Conservation (phyloP, 2,329 filamentous ascomycete species). For the Diaporthe caulivora region DNA sequence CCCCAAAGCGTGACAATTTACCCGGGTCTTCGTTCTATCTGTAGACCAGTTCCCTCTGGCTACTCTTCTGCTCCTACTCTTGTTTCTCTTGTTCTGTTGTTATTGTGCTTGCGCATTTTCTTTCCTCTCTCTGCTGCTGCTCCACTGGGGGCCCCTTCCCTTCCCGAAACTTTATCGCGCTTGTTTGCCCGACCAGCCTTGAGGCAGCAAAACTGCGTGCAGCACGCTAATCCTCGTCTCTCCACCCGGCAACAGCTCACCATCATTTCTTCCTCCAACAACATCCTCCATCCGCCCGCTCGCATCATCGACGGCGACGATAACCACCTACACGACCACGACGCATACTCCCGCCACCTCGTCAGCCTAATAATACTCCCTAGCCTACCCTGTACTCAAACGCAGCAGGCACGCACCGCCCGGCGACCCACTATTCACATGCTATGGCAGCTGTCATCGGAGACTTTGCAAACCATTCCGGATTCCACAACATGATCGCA, state of each 20-base stretch:
- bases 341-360: neutral
- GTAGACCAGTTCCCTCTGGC: neutral
- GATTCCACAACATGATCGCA: constrained; percentile 78
- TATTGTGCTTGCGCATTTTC: neutral
- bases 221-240: constrained; percentile 23
- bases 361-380: neutral
- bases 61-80: neutral
- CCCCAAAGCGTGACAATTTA: neutral
- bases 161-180: constrained; percentile 31
- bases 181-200: neutral
- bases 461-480: constrained; percentile 80
- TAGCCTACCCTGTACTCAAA: neutral
- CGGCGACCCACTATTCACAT: constrained; percentile 44
- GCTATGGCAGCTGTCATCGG: constrained; percentile 75
- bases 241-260: constrained; percentile 29
- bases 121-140: neutral
- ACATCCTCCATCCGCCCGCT: neutral
- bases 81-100: neutral
- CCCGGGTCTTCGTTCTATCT: neutral
- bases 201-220: constrained; percentile 11
- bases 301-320: constrained; percentile 12
- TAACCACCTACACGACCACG: neutral
- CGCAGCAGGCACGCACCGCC: neutral
- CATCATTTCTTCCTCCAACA: constrained; percentile 19
- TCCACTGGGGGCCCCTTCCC: neutral